These are phyloP conservation scores for Pyrenophora tritici-repentis DNA, from an alignment of 2,329 filamentous ascomycete genomes.

Conservation along the genomic window DNA sequence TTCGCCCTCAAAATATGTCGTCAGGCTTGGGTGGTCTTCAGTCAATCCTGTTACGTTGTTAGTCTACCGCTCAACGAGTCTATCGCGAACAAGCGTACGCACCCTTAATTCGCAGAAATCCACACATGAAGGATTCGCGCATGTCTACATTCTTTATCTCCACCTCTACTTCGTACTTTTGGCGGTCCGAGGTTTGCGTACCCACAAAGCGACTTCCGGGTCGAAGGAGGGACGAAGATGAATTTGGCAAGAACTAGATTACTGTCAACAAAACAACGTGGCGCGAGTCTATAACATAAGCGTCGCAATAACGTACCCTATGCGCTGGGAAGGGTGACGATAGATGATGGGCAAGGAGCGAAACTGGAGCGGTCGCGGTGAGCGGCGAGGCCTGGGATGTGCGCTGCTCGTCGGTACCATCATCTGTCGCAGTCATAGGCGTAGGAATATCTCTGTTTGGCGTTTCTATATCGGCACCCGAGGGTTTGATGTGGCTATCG, in stretches of 20 bases:
- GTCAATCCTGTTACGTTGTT: conserved; percentile 70
- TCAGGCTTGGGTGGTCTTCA: conserved; percentile 94
- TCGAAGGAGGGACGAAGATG: conserved; percentile 84
- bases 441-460: conserved; percentile 46
- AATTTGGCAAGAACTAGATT: conserved; percentile 70
- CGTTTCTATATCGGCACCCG: conserved; percentile 39
- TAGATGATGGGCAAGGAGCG: conserved; percentile 33
- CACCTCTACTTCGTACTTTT: conserved; percentile 93
- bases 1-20: conserved; percentile 97
- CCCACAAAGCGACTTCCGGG: conserved; percentile 87
- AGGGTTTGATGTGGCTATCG: conserved; percentile 37
- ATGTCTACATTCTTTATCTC: conserved; percentile 97
- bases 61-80: conserved; percentile 9
- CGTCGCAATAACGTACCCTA: conserved; percentile 34
- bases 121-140: conserved; percentile 90
- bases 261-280: conserved; percentile 23
- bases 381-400: conserved; percentile 40
- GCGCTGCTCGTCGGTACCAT: conserved; percentile 44
- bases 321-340: conserved; percentile 42
- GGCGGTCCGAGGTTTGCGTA: conserved; percentile 89
- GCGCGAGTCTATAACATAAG: not conserved
- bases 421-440: conserved; percentile 45
- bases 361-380: conserved; percentile 31
- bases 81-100: conserved; percentile 24
- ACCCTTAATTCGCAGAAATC: conserved; percentile 96